Evolutionary conservation across 1,139 yeast species (phyloP), one percentile per base, ranked within the genome.

Genomic region (Taiozyma onychis): DNA sequence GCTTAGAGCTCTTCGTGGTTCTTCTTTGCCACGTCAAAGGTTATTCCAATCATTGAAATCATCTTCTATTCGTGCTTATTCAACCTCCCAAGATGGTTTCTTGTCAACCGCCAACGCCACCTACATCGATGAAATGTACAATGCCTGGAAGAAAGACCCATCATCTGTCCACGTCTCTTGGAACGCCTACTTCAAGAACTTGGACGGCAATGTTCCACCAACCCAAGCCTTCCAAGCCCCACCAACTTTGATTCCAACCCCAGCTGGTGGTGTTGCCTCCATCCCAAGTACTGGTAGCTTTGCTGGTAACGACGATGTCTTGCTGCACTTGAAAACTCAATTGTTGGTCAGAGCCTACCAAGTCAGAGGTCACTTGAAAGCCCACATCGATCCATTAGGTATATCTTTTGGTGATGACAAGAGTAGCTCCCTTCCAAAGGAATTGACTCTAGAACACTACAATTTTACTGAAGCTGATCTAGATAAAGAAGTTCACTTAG

Each of bases 121-220:
- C 64, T 93, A 93, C 72, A 87, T 95, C 62, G 99, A 93, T 69
- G 98, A 93, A 72, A 93, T 93, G 99, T 95, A 90, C 70, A 81
- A 83, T 57, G 93, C 96, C 47, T 93, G 98, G 98, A 80, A 82
- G 65, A 69, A 83, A 59, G 98, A 95, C 67, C 99, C 99, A 32
- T 59, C 77, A 48, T 82, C 93, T 49, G 99, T 93, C 45, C 99
- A 93, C 69, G 84, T 85, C 44, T 91, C 98, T 28, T 93, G 99
- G 99, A 87, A 89, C 66, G 76, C 97, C 30, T 93, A 95, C 73
- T 93, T 93, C 77, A 87, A 85, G 72, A 93, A 93, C 75, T 76
- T 93, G 70, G 75, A 81, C 53, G 83, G 83, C 54, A 72, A 74
- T 47, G 80, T 83, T 32, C 81, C 95, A 35, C 81, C 95, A 14